Percentiles rank a stretch among this genome's conserved stretches.
Evolutionary conservation across 23 red algal species (phyloP).

Genomic region (Chondrus crispus): DNA sequence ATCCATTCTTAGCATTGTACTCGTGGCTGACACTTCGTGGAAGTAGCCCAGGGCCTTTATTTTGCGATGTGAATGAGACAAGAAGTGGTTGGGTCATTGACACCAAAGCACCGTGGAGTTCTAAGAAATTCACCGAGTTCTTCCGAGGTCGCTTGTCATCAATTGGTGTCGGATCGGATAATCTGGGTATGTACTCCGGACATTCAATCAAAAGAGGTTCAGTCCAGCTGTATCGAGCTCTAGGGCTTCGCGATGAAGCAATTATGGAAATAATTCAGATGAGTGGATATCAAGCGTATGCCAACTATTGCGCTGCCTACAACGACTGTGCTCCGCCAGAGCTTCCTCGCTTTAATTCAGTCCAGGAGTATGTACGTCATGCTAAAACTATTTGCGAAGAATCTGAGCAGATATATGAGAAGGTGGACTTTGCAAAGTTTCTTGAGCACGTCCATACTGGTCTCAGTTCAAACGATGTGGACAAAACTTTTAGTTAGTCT

Average conservation of each 20-base stretch:
- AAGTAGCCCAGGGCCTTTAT: neutral
- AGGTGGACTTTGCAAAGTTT: too few species aligned
- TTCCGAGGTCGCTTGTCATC: neutral
- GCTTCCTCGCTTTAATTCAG: neutral
- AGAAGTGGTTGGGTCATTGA: neutral
- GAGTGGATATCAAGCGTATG: neutral
- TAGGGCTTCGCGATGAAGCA: neutral
- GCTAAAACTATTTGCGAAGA: neutral
- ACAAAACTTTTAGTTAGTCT: too few species aligned
- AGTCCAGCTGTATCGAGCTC: neutral
- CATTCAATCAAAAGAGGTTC: neutral
- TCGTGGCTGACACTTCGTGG: neutral
- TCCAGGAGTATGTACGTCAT: neutral
- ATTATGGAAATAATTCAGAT: slow-evolving; percentile 18
- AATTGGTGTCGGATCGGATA: neutral
- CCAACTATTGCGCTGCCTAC: slow-evolving; percentile 5
- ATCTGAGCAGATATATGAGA: neutral
- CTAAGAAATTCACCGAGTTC: neutral
- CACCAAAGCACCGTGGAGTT: neutral
- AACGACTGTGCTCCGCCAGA: neutral
- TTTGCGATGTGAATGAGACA: slow-evolving; percentile 18
- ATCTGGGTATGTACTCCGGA: neutral
- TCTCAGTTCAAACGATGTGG: too few species aligned
- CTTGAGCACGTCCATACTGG: too few species aligned
- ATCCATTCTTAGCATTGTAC: slow-evolving; percentile 30